phyloP scores from a whole-genome alignment of 305 asterid species.

The Solanum hybrid region DNA sequence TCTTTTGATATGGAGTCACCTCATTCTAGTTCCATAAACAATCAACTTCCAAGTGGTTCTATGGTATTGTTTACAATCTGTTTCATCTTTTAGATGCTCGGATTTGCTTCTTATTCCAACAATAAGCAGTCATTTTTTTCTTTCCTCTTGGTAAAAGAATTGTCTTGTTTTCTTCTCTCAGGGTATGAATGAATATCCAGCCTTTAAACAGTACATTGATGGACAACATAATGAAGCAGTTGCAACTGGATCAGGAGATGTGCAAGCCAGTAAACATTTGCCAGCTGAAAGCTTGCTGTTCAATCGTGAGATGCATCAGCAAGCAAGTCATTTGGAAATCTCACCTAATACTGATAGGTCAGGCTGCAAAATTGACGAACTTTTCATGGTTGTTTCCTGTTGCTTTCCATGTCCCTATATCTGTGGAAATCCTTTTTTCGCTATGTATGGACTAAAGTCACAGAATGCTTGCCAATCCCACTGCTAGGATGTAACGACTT shows the following conservation, averaged over 20 bases:
- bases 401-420: not conserved
- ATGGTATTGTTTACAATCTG: conserved; percentile 31
- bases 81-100: not conserved
- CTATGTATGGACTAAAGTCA: not conserved
- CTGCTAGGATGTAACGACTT: not conserved
- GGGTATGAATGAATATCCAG: conserved; percentile 46
- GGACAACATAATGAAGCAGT: conserved; percentile 36
- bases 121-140: not conserved
- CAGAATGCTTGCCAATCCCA: not conserved
- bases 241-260: conserved; percentile 32
- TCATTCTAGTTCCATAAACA: conserved; percentile 28
- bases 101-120: not conserved
- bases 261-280: conserved; percentile 33
- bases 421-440: not conserved
- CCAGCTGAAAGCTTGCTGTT: conserved; percentile 26
- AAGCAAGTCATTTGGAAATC: conserved; percentile 19
- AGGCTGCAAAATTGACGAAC: conserved; percentile 12
- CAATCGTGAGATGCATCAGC: conserved; percentile 30
- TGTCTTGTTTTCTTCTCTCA: conserved; percentile 14
- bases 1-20: conserved; percentile 38
- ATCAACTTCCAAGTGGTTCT: conserved; percentile 48
- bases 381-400: not conserved
- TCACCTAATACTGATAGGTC: conserved; percentile 47
- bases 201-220: conserved; percentile 30
- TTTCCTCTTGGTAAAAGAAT: conserved; percentile 1